Conservation (phyloP, 495 filamentous ascomycete genomes). For the Talaromyces liani region DNA sequence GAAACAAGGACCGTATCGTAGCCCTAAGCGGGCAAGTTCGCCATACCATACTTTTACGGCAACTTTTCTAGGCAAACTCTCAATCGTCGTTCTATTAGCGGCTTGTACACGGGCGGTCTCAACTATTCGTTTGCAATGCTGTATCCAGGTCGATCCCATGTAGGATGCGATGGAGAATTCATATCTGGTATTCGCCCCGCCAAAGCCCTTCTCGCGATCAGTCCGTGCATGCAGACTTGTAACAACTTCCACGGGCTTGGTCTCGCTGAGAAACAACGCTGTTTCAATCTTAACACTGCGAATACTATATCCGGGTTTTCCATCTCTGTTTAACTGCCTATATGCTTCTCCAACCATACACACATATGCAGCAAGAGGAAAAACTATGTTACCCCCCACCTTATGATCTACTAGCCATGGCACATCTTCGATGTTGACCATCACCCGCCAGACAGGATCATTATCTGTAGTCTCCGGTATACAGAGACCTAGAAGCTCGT, state of each 20-base stretch:
- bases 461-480: conserved; percentile 23
- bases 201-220: too few species aligned
- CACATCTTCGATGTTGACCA: conserved; percentile 21
- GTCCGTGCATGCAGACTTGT: conserved; percentile 23
- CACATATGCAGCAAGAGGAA: conserved; percentile 31
- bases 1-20: too few species aligned
- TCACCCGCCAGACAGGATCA: conserved; percentile 37
- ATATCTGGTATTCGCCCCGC: conserved; percentile 10
- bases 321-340: conserved; percentile 15
- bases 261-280: conserved; percentile 39
- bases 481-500: conserved; percentile 29
- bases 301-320: conserved; percentile 27
- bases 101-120: not conserved
- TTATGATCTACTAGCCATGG: conserved; percentile 42
- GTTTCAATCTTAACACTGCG: conserved; percentile 32
- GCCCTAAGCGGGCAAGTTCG: too few species aligned
- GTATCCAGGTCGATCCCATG: conserved; percentile 28
- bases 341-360: conserved; percentile 42
- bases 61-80: too few species aligned
- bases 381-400: conserved; percentile 23
- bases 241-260: conserved; percentile 28
- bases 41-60: too few species aligned
- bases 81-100: too few species aligned
- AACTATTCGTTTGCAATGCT: conserved; percentile 35
- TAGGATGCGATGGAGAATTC: conserved; percentile 38